phyloP scores from a whole-genome alignment of 192 early-diverging fungal genomes.

The Fimicolochytrium jonesii region DNA sequence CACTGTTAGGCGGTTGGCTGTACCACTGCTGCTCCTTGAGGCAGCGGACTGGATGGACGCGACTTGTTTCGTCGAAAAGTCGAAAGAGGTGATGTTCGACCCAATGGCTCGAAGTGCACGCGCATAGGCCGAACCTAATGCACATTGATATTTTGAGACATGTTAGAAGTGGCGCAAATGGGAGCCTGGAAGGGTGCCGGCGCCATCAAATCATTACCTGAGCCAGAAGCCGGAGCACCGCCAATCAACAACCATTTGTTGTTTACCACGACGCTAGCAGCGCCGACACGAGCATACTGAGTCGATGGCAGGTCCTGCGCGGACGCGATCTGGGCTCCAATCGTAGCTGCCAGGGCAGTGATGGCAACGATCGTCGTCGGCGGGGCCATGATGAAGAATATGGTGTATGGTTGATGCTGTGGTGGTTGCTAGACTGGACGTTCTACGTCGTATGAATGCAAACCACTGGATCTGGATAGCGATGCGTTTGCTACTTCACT shows the following conservation, averaged over 20 bases:
- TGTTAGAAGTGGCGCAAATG: not conserved
- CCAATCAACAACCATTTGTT: constrained; percentile 21
- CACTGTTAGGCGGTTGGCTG: constrained; percentile 5
- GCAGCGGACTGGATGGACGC: not conserved
- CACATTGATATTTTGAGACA: not conserved
- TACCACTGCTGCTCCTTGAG: not conserved
- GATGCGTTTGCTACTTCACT: too few species aligned
- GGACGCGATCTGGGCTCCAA: too few species aligned
- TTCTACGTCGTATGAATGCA: too few species aligned
- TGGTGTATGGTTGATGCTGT: too few species aligned
- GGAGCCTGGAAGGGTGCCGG: too few species aligned
- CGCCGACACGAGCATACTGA: constrained; percentile 1
- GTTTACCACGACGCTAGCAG: constrained; percentile 12
- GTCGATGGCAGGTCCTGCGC: constrained; percentile 2
- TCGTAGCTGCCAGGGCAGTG: too few species aligned
- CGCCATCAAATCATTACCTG: too few species aligned
- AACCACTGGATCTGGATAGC: too few species aligned
- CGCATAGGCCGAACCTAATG: not conserved
- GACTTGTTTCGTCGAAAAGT: not conserved
- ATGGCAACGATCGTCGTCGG: too few species aligned
- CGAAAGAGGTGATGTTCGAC: constrained; percentile 1
- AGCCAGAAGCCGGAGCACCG: constrained; percentile 7
- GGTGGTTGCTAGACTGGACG: too few species aligned
- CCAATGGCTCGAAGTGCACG: not conserved
- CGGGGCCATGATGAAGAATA: too few species aligned